Evolutionary conservation across 257 asterid species (phyloP).

Genomic region (Solanum dulcamara): DNA sequence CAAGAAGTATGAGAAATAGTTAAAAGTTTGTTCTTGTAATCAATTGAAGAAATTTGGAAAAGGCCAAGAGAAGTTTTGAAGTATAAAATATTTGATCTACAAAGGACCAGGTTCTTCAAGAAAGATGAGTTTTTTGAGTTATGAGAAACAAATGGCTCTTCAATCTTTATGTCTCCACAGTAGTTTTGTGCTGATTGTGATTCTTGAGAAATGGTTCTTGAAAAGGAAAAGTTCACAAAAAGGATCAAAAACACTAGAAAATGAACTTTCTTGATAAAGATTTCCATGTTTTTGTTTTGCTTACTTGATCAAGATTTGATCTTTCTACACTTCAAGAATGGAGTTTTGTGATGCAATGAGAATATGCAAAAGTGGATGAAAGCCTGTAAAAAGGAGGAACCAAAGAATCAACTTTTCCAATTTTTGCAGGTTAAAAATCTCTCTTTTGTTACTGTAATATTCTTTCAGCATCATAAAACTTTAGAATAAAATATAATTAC

Average conservation of each 20-base stretch:
- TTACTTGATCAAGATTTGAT: not conserved
- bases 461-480: not conserved
- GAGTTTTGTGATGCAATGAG: not conserved
- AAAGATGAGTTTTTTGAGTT: constrained; percentile 13
- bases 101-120: constrained; percentile 22
- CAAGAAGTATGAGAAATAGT: constrained; percentile 26
- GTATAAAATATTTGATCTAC: constrained; percentile 35
- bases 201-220: constrained; percentile 15
- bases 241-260: constrained; percentile 14
- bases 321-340: not conserved
- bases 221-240: not conserved
- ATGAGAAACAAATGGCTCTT: constrained; percentile 11
- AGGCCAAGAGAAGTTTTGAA: constrained; percentile 42
- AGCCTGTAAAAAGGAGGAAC: not conserved
- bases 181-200: not conserved
- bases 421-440: not conserved
- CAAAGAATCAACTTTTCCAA: constrained; percentile 19
- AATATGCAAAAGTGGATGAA: not conserved
- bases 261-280: constrained; percentile 19
- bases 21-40: constrained; percentile 24
- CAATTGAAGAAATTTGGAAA: constrained; percentile 28
- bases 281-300: constrained; percentile 13
- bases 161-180: constrained; percentile 26
- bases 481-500: not conserved
- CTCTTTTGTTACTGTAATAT: not conserved